Conservation (phyloP, 257 asterid genomes). For the Buddleja alternifolia region DNA sequence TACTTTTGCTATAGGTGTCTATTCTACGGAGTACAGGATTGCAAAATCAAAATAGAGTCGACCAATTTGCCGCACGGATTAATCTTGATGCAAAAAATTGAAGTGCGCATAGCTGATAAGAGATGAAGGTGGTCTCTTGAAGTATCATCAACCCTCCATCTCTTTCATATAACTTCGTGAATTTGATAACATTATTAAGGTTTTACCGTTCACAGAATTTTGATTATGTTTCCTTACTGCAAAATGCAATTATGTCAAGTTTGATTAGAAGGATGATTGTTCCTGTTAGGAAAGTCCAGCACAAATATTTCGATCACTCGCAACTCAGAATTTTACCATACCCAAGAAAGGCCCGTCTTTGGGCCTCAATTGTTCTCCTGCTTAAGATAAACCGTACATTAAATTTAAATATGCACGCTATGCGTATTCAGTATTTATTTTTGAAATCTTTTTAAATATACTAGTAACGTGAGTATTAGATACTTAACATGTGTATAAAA, state of each 20-base stretch:
- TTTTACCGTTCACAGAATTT: background rate
- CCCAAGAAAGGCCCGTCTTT: no score
- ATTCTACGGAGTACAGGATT: constrained; percentile 53
- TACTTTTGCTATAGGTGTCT: constrained; percentile 48
- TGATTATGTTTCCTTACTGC: background rate
- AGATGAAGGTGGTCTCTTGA: background rate
- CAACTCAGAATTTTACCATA: no score
- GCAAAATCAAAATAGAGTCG: constrained; percentile 45
- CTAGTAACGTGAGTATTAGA: no score
- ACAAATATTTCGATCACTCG: no score
- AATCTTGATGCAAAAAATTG: constrained; percentile 36
- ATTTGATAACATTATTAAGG: background rate
- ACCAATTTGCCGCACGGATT: constrained; percentile 63
- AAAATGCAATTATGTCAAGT: background rate
- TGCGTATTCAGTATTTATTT: no score
- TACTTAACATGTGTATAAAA: no score
- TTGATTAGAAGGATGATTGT: background rate
- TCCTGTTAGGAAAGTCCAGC: no score
- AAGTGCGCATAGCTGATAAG: background rate
- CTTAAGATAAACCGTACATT: no score
- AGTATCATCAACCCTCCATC: background rate
- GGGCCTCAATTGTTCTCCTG: no score
- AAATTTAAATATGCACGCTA: no score
- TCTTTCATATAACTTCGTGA: background rate
- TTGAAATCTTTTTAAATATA: no score